Percentiles rank a stretch among this genome's conserved stretches.
These are phyloP conservation scores for Aspergillus sp. DNA, from an alignment of 2,329 filamentous ascomycete species.

Conservation along the genomic window DNA sequence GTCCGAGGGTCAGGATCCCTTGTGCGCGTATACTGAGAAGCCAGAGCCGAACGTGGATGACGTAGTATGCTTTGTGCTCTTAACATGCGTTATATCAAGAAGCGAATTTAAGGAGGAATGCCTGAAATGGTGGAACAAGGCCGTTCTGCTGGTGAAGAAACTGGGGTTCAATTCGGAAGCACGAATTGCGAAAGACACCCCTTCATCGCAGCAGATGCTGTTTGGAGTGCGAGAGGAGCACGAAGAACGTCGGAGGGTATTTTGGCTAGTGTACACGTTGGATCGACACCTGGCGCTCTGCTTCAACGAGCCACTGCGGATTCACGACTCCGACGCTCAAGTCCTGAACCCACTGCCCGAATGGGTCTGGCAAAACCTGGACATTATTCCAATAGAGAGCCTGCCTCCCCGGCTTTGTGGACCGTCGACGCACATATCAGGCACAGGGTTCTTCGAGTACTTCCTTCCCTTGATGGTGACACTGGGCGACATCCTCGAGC, in stretches of 20 bases:
- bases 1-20: not conserved
- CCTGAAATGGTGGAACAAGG: slow-evolving; percentile 55
- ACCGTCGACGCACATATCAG: slow-evolving; percentile 42
- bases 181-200: not conserved
- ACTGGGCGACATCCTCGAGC: slow-evolving; percentile 55
- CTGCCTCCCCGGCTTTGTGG: slow-evolving; percentile 44
- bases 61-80: slow-evolving; percentile 52
- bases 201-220: not conserved
- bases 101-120: slow-evolving; percentile 56
- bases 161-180: slow-evolving; percentile 13
- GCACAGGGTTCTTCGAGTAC: slow-evolving; percentile 55
- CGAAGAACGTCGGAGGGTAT: slow-evolving; percentile 54
- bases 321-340: slow-evolving; percentile 53
- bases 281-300: slow-evolving; percentile 55
- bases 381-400: slow-evolving; percentile 34
- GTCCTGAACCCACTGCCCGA: slow-evolving; percentile 46
- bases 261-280: slow-evolving; percentile 55
- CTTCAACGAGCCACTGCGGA: slow-evolving; percentile 50
- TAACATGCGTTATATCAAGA: slow-evolving; percentile 53
- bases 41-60: slow-evolving; percentile 37
- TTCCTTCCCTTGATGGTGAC: slow-evolving; percentile 57
- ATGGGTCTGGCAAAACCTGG: slow-evolving; percentile 46
- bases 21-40: not conserved
- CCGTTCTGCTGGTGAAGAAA: slow-evolving; percentile 41
- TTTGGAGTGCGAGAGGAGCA: not conserved